Conservation (phyloP, 1,284 basidiomycete species). For the Sporisorium scitamineum region DNA sequence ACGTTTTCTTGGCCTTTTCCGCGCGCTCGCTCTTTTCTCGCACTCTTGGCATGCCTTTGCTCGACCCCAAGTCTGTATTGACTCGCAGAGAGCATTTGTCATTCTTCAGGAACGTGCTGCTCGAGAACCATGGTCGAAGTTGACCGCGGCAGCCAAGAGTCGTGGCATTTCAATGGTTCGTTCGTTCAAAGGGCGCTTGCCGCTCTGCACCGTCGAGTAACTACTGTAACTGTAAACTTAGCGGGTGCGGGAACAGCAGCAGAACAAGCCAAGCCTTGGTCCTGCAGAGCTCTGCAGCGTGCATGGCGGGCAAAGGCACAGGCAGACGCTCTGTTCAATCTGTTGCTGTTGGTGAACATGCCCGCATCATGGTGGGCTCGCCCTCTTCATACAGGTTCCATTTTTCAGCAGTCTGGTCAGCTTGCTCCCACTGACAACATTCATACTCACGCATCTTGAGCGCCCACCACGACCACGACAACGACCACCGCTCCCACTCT, state of each 20-base stretch:
- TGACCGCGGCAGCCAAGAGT: too few relatives aligned
- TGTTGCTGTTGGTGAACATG: not conserved
- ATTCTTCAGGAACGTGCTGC: not conserved
- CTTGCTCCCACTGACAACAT: not conserved
- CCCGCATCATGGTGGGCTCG: slow-evolving; percentile 2
- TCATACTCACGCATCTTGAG: not conserved
- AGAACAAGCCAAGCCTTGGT: slow-evolving; percentile 10
- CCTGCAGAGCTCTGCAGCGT: slow-evolving; percentile 14
- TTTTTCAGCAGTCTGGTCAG: not conserved
- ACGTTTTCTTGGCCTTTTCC: slow-evolving; percentile 3
- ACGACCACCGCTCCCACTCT: not conserved
- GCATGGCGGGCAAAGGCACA: slow-evolving; percentile 5
- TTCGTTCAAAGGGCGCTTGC: too few relatives aligned
- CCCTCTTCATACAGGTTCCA: not conserved
- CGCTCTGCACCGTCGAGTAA: too few relatives aligned
- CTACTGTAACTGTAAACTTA: too few relatives aligned
- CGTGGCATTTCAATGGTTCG: too few relatives aligned
- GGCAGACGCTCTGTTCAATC: too few relatives aligned
- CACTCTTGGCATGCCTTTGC: slow-evolving; percentile 1
- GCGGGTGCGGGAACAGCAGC: not conserved
- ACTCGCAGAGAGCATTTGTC: too few relatives aligned
- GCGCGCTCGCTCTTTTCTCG: not conserved
- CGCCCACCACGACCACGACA: not conserved
- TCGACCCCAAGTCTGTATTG: not conserved
- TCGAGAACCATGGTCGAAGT: too few relatives aligned